Evolutionary conservation across 768 basidiomycete species (phyloP).

Genomic region (Grammothele lineata): DNA sequence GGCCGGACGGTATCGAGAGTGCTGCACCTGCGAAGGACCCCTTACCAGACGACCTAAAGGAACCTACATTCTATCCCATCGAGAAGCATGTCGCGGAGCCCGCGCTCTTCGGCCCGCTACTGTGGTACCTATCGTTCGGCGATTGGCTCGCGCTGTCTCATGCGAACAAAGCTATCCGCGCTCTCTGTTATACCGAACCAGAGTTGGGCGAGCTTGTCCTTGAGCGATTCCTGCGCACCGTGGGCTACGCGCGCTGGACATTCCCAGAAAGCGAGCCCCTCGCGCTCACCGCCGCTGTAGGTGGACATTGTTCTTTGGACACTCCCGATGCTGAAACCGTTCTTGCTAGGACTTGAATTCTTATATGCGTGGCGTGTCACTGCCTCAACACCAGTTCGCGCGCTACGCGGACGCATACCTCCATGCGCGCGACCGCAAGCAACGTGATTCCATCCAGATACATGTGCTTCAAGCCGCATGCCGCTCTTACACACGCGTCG

Average conservation of each 20-base stretch:
- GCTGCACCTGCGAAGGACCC: constrained; percentile 21
- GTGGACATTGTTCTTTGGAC: constrained; percentile 22
- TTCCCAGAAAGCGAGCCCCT: constrained; percentile 50
- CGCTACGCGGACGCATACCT: constrained; percentile 55
- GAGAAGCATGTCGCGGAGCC: constrained; percentile 50
- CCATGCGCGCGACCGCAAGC: constrained; percentile 42
- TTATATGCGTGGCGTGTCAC: constrained; percentile 76
- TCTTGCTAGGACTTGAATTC: constrained; percentile 64
- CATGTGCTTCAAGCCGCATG: constrained; percentile 51
- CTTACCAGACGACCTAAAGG: constrained; percentile 7
- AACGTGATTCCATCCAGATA: constrained; percentile 37
- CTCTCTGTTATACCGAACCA: constrained; percentile 42
- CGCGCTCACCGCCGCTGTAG: constrained; percentile 55
- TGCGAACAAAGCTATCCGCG: constrained; percentile 50
- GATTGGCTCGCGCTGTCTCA: constrained; percentile 63
- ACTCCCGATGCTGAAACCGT: background rate
- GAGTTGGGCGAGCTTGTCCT: constrained; percentile 60
- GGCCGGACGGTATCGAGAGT: constrained; percentile 33
- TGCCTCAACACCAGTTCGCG: constrained; percentile 71
- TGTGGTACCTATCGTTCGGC: constrained; percentile 64
- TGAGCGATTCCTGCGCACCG: constrained; percentile 62
- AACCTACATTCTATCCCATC: constrained; percentile 43
- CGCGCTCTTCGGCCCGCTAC: constrained; percentile 46
- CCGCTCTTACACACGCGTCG: constrained; percentile 75
- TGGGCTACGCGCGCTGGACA: constrained; percentile 71